Evolutionary conservation across 2,329 filamentous ascomycete species (phyloP), one percentile per base, ranked within the genome.

Genomic region (Talaromyces sp.): DNA sequence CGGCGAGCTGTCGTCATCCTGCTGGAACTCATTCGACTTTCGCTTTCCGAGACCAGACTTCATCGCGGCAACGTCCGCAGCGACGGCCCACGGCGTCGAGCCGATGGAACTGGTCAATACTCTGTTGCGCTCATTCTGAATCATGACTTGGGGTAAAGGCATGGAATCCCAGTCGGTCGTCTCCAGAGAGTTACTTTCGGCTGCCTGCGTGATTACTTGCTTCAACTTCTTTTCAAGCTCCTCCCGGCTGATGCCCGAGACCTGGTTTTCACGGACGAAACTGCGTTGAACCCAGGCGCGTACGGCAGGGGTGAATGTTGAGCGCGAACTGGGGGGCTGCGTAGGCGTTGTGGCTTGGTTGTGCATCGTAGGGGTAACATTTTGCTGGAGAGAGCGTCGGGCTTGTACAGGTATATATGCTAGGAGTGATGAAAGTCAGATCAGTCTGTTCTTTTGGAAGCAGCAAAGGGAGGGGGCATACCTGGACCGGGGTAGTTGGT

Each of bases 161-260:
- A 96, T 85, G 28, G 79, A 83, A 65, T 89, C 85, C 95, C 95
- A 99, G 79, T 97, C 85, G 73, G 91, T 86, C 28, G 82, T 82
- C 71, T 89, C 82, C 71, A 97, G 84, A 60, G 84, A 84, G 67
- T 88, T 85, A 68, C 80, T 84, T 68, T 93, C 89, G 67, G 91
- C 92, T 65, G 91, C 91, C 59, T 87, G 82, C 64, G 89, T 91
- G 73, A 99, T 97, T 67, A 92, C 89, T 63, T 88, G 80, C 76
- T 93, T 96, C 65, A 99, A 81, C 72, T 92, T 96, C 63, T 82
- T 81, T 75, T 96, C 90, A 82, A 97, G 89, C 61, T 96, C 92
- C 58, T 82, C 70, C 58, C 84, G 84, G 57, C 80, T 75, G 53
- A 93, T 84, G 44, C 84, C 82, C 5, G 83, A 70, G 64, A 90